Evolutionary conservation across 2,329 filamentous ascomycete species (phyloP), one percentile per base, ranked within the genome.

Genomic region (Orbilia ellipsospora): DNA sequence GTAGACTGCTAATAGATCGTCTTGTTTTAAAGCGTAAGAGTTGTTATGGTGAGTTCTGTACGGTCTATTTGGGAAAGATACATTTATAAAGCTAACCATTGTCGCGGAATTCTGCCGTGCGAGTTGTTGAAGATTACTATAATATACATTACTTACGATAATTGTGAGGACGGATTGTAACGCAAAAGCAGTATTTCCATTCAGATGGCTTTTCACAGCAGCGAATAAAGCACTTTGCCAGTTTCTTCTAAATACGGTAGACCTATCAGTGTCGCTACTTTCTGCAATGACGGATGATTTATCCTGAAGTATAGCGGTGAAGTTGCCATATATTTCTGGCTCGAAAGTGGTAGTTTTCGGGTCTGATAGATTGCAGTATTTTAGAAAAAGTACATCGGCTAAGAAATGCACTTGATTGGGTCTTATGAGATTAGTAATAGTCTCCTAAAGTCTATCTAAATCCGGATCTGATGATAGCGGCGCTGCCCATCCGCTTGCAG

Each of bases 11-110:
- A 69, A 61, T 1, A 31, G 28, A 6, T 54, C 63, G 20, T 18
- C 59, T 48, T 55, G 31, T n/a, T n/a, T n/a, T n/a, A n/a, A n/a
- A 3, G 45, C 16, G 7, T 44, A 52, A 6, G 40, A 18, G 2
- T 48, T 40, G 5, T 45, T 45, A 2, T 56, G 55, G 6, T 56
- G 55, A 15, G 65, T 69, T 18, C 67, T 59, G 51, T 50, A 72
- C 52, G 60, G 67, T 5, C 67, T 59, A 5, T 59, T 59, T 4
- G 67, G 67, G 1, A 51, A 63, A 4, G 59, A 64, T 5, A 68
- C 28, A 42, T 69, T 69, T n/a, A 16, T 28, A 18, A 69, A 69
- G 4, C 3, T 48, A 28, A 31, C 20, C 31, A 55, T n/a, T 10
- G 55, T 28, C 12, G 62, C 56, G 2, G 16, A 26, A 16, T 61